Evolutionary conservation across 2,329 filamentous ascomycete species (phyloP).

Genomic region (Colletotrichum zoysiae): DNA sequence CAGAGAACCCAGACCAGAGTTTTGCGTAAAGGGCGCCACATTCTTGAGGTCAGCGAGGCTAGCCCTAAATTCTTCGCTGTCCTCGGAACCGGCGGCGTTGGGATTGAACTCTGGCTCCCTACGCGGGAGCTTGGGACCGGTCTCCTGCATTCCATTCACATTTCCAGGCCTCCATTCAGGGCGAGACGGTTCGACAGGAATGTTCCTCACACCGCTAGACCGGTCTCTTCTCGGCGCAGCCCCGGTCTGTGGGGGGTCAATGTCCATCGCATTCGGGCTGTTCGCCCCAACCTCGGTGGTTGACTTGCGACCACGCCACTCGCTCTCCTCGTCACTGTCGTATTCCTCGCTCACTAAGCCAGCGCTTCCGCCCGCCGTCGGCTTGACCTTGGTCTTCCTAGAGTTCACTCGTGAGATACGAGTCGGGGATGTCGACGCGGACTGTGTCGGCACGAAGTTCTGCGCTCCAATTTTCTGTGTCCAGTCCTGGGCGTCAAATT

Average conservation of each 20-base stretch:
- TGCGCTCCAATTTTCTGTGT: conserved; percentile 65
- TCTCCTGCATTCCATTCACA: conserved; percentile 43
- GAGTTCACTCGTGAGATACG: conserved; percentile 59
- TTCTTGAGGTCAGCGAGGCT: conserved; percentile 68
- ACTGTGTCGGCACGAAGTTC: conserved; percentile 63
- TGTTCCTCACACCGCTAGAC: conserved; percentile 60
- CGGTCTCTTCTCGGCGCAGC: conserved; percentile 43
- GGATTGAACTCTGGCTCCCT: conserved; percentile 47
- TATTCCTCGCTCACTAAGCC: conserved; percentile 61
- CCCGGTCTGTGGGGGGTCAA: conserved; percentile 63
- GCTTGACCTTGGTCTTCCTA: conserved; percentile 72
- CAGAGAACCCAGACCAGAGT: conserved; percentile 66
- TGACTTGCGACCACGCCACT: conserved; percentile 52
- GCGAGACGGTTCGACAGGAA: conserved; percentile 69
- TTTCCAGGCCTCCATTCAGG: conserved; percentile 71
- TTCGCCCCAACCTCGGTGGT: conserved; percentile 49
- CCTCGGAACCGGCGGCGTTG: conserved; percentile 64
- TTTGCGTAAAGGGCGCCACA: conserved; percentile 65
- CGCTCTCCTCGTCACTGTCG: conserved; percentile 57
- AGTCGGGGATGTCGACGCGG: conserved; percentile 59
- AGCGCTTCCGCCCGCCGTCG: conserved; percentile 57
- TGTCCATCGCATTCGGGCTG: conserved; percentile 74
- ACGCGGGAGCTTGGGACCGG: conserved; percentile 38
- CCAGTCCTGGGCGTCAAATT: conserved; percentile 68
- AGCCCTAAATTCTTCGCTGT: conserved; percentile 66